Percentiles rank a stretch among this genome's conserved stretches.
phyloP scores from a whole-genome alignment of 1,139 yeast species.

The Kodamaea plutei region DNA sequence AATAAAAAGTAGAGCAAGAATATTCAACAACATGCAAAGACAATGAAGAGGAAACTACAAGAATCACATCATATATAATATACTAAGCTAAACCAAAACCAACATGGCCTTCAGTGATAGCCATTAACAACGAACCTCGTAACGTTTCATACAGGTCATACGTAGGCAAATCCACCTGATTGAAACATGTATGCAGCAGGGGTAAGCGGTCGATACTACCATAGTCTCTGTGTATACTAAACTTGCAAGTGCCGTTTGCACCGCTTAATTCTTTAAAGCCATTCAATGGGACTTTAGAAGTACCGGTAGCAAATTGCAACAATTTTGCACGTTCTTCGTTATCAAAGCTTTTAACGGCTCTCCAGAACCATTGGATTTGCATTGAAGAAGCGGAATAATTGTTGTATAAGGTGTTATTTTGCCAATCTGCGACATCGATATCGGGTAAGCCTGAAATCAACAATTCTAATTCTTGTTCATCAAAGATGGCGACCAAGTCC shows the following conservation, averaged over 20 bases:
- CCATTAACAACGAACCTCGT: constrained; percentile 74
- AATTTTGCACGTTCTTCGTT: constrained; percentile 91
- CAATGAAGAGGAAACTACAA: no score
- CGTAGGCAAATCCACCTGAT: constrained; percentile 91
- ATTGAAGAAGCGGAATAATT: constrained; percentile 83
- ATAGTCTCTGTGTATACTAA: constrained; percentile 86
- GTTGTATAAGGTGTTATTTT: constrained; percentile 73
- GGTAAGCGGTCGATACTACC: constrained; percentile 86
- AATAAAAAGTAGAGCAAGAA: no score
- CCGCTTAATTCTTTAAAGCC: constrained; percentile 92
- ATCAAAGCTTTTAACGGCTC: constrained; percentile 94
- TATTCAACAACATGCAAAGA: no score
- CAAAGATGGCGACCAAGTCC: constrained; percentile 81
- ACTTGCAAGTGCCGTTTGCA: constrained; percentile 80
- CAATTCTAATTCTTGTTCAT: constrained; percentile 92
- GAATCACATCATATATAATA: no score
- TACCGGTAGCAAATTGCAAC: constrained; percentile 95
- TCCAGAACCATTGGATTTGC: constrained; percentile 97
- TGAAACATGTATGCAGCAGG: constrained; percentile 94
- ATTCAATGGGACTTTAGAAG: constrained; percentile 91
- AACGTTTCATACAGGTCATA: constrained; percentile 85
- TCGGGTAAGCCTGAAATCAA: constrained; percentile 94
- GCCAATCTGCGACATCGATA: constrained; percentile 95
- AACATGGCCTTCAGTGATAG: constrained; percentile 92
- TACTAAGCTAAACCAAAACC: constrained; percentile 82